A percentile compares a stretch with the other conserved stretches of the same genome.
phyloP scores from a whole-genome alignment of 1,284 basidiomycete species.

The Boletellus deceptivus region DNA sequence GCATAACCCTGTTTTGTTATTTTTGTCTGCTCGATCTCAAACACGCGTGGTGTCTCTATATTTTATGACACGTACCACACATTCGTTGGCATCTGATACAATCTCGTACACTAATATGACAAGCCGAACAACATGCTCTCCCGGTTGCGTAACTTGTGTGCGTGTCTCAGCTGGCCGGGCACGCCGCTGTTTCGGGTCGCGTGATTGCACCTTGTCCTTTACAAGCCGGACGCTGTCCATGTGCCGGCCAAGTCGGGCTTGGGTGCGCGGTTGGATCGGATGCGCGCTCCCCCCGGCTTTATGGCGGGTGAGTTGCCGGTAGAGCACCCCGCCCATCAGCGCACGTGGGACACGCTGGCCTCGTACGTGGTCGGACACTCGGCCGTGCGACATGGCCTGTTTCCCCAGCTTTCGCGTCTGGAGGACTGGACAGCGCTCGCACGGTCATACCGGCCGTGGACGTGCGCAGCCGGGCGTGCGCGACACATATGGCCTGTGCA shows the following conservation, averaged over 20 bases:
- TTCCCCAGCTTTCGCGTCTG: too few species aligned
- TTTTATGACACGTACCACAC: conserved; percentile 35
- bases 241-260: conserved; percentile 3
- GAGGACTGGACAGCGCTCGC: too few species aligned
- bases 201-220: background rate
- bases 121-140: conserved; percentile 5
- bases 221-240: too few species aligned
- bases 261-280: background rate
- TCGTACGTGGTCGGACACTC: too few species aligned
- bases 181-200: background rate
- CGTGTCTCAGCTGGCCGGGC: background rate
- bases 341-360: too few species aligned
- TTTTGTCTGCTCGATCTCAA: background rate
- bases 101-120: background rate
- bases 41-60: conserved; percentile 33
- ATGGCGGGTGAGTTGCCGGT: too few species aligned
- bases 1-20: conserved; percentile 19
- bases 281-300: background rate
- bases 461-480: too few species aligned
- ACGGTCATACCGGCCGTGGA: too few species aligned
- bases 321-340: too few species aligned
- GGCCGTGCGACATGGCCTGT: too few species aligned
- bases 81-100: conserved; percentile 7
- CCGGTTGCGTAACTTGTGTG: too few species aligned
- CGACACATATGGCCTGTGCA: too few species aligned